Evolutionary conservation across 2,329 filamentous ascomycete species (phyloP).

Genomic region (Xylariaceae sp.): DNA sequence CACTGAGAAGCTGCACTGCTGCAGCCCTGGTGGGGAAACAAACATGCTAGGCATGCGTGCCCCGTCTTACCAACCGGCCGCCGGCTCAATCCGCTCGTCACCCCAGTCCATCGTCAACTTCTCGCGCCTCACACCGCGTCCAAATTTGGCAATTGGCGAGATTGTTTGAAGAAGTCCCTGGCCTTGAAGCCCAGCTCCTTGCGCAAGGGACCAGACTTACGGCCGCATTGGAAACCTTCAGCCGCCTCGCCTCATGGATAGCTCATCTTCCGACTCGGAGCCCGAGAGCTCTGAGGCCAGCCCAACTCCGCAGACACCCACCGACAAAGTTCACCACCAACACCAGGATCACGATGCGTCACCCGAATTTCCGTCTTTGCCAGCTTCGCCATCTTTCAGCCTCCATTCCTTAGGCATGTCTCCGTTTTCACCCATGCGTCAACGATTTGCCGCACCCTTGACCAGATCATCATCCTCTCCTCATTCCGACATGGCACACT

Average conservation of each 20-base stretch:
- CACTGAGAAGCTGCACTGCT: no score
- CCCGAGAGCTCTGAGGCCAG: constrained; percentile 11
- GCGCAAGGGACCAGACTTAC: not conserved
- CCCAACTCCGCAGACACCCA: constrained; percentile 16
- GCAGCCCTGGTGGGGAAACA: no score
- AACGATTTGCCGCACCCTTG: constrained; percentile 17
- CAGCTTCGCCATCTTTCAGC: constrained; percentile 22
- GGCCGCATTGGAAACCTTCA: no score
- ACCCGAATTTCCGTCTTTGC: constrained; percentile 13
- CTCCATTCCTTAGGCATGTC: constrained; percentile 23
- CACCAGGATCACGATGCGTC: constrained; percentile 13
- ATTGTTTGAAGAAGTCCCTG: not conserved
- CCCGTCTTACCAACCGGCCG: no score
- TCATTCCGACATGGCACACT: constrained; percentile 10
- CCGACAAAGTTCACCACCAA: constrained; percentile 7
- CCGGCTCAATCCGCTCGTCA: no score
- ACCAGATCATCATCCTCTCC: constrained; percentile 16
- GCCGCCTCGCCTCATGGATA: constrained; percentile 9
- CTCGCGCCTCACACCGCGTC: constrained; percentile 3
- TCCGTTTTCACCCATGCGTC: constrained; percentile 23
- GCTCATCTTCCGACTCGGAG: constrained; percentile 18
- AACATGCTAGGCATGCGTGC: no score
- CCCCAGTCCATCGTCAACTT: not conserved
- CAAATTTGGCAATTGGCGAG: constrained; percentile 9
- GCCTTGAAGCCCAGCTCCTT: not conserved